phyloP scores from a whole-genome alignment of 2,329 filamentous ascomycete species.

The Cordyceps cateniannulata region DNA sequence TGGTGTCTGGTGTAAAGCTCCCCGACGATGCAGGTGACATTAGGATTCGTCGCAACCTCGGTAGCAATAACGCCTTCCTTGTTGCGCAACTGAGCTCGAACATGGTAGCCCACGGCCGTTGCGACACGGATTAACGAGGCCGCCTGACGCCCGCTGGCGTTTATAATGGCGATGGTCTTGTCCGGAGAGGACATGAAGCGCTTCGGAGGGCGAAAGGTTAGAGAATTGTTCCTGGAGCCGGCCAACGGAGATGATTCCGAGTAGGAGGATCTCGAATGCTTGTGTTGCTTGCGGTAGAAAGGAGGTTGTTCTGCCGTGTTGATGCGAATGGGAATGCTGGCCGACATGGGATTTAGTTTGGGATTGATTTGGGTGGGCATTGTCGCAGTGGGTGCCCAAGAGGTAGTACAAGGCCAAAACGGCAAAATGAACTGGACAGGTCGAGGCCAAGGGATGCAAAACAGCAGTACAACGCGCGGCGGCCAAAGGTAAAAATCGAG shows the following conservation, averaged over 20 bases:
- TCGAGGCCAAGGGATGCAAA: not conserved
- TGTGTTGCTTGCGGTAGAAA: conserved; percentile 41
- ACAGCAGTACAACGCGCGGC: not conserved
- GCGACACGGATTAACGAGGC: conserved; percentile 93
- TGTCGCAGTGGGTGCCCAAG: conserved; percentile 12
- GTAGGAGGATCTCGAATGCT: conserved; percentile 56
- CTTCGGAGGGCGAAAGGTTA: conserved; percentile 55
- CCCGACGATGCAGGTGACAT: conserved; percentile 60
- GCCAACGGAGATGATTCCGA: conserved; percentile 52
- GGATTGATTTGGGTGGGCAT: conserved; percentile 36
- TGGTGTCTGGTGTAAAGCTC: conserved; percentile 54
- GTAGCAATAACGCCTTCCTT: conserved; percentile 81
- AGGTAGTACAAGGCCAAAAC: conserved; percentile 3
- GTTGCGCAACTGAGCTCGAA: conserved; percentile 85
- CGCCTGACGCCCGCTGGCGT: conserved; percentile 90
- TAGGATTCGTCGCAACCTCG: conserved; percentile 75
- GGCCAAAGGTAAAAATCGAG: not conserved
- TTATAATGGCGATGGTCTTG: conserved; percentile 90
- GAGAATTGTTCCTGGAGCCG: conserved; percentile 50
- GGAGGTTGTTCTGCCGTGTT: conserved; percentile 27
- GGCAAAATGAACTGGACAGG: not conserved
- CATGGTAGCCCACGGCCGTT: conserved; percentile 85
- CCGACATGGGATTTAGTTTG: conserved; percentile 32
- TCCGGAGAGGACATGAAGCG: conserved; percentile 52
- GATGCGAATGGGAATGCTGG: conserved; percentile 32